Percentiles rank a stretch among this genome's conserved stretches.
These are phyloP conservation scores for Globisporangium orthogonon DNA, from an alignment of 352 stramenopile species.

Conservation along the genomic window DNA sequence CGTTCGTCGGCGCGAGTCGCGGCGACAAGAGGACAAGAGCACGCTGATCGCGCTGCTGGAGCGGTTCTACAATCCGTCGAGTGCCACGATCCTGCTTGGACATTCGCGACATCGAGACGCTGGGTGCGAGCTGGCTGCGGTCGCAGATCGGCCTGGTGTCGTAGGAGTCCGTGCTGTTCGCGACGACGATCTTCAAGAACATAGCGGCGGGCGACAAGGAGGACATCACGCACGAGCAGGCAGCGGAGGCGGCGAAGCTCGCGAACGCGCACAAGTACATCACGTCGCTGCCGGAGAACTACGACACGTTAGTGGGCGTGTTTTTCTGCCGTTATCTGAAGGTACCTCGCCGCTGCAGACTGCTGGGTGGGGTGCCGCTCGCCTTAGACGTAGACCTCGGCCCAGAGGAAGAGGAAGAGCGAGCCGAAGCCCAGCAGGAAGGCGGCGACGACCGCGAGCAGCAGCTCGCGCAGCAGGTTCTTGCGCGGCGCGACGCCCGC, in stretches of 20 bases:
- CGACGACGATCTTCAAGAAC: slow-evolving; percentile 84
- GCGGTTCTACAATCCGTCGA: slow-evolving; percentile 85
- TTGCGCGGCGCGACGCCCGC: slow-evolving; percentile 70
- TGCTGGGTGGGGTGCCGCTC: neutral
- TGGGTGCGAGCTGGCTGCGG: slow-evolving; percentile 73
- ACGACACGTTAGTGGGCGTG: slow-evolving; percentile 43
- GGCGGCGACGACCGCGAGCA: slow-evolving; percentile 56
- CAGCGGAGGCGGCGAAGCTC: neutral
- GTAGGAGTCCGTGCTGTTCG: slow-evolving; percentile 89
- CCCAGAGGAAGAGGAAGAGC: slow-evolving; percentile 86
- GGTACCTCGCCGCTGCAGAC: too few relatives aligned
- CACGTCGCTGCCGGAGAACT: slow-evolving; percentile 67
- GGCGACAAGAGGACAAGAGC: slow-evolving; percentile 18
- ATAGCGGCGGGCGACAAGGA: slow-evolving; percentile 58
- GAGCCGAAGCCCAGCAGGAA: slow-evolving; percentile 75
- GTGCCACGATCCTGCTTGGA: slow-evolving; percentile 75
- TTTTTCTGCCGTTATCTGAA: too few relatives aligned
- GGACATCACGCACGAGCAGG: slow-evolving; percentile 5
- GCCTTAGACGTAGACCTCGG: slow-evolving; percentile 81
- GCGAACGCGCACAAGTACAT: slow-evolving; percentile 48
- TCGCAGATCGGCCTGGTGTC: slow-evolving; percentile 63
- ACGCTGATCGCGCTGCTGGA: slow-evolving; percentile 59
- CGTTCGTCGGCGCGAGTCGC: slow-evolving; percentile 25
- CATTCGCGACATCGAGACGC: slow-evolving; percentile 56
- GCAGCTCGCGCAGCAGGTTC: slow-evolving; percentile 63